These are phyloP conservation scores for Anacardium occidentale DNA, from an alignment of 345 rosid genomes.

Conservation along the genomic window DNA sequence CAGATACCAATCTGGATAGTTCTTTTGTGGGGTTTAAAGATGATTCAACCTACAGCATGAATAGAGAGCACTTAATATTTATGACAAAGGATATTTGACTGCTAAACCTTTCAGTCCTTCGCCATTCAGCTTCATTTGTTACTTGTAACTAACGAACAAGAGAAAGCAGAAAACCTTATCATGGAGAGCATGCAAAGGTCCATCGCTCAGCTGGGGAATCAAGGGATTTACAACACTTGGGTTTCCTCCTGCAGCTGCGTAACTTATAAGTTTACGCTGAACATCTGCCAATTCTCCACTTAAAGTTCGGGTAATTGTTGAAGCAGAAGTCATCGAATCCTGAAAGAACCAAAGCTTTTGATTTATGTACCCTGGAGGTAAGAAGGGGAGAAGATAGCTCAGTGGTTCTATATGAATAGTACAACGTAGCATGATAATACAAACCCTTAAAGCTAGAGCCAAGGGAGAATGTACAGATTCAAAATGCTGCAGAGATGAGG, in stretches of 20 bases:
- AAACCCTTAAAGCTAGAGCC: slow-evolving; percentile 71
- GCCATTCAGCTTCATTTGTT: no score
- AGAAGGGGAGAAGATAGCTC: background rate
- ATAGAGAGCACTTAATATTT: slow-evolving; percentile 9
- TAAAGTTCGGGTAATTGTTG: slow-evolving; percentile 60
- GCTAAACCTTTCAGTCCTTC: no score
- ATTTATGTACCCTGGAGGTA: background rate
- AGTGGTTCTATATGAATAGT: background rate
- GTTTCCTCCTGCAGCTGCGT: slow-evolving; percentile 71
- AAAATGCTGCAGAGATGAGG: slow-evolving; percentile 67
- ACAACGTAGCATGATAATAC: slow-evolving; percentile 12
- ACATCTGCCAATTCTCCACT: slow-evolving; percentile 79
- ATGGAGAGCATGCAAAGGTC: slow-evolving; percentile 56
- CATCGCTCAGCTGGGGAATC: slow-evolving; percentile 59
- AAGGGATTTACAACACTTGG: slow-evolving; percentile 47
- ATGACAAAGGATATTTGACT: background rate
- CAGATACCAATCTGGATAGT: slow-evolving; percentile 60
- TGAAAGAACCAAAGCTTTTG: slow-evolving; percentile 30
- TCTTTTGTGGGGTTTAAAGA: slow-evolving; percentile 76
- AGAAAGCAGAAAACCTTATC: slow-evolving; percentile 48
- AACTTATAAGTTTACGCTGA: slow-evolving; percentile 66
- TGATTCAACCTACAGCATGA: slow-evolving; percentile 50
- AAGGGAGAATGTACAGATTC: slow-evolving; percentile 70
- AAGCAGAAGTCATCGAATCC: slow-evolving; percentile 77
- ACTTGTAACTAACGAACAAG: slow-evolving; percentile 2